phyloP scores from a whole-genome alignment of 1,139 yeast genomes.

The Debaryomycetaceae sp. region DNA sequence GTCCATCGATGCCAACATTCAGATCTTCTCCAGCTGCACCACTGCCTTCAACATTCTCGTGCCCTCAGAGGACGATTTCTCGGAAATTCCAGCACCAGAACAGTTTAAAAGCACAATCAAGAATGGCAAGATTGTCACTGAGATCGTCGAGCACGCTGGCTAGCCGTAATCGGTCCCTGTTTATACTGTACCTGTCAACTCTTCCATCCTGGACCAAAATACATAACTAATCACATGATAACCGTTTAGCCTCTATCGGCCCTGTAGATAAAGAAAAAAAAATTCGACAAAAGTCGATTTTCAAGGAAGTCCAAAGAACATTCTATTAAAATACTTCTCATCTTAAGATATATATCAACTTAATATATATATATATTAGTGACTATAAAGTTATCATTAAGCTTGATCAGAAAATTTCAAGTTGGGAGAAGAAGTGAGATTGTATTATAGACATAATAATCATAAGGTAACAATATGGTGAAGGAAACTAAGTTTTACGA shows the following conservation, averaged over 20 bases:
- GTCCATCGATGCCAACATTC: constrained; percentile 61
- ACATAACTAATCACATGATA: background rate
- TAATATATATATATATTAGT: background rate
- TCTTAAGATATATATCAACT: background rate
- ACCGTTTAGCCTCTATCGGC: background rate
- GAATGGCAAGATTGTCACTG: constrained; percentile 38
- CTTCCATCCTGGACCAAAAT: background rate
- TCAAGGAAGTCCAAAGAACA: constrained; percentile 8
- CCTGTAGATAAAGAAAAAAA: constrained; percentile 1
- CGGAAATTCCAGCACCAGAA: constrained; percentile 82
- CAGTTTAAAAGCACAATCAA: constrained; percentile 66
- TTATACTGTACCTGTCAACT: background rate
- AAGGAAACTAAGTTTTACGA: constrained; percentile 90
- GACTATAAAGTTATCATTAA: background rate
- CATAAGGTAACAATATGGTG: constrained; percentile 51
- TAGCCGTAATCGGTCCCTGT: constrained; percentile 9
- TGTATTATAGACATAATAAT: constrained; percentile 1
- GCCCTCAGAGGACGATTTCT: constrained; percentile 61
- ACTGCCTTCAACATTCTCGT: constrained; percentile 82
- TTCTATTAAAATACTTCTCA: constrained; percentile 5
- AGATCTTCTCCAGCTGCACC: constrained; percentile 74
- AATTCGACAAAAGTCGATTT: constrained; percentile 1
- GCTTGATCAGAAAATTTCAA: background rate
- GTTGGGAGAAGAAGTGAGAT: background rate
- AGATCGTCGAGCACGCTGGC: constrained; percentile 49